Base-by-base conservation (phyloP, 352 stramenopile species). In the Elongisporangium senticosum region DNA sequence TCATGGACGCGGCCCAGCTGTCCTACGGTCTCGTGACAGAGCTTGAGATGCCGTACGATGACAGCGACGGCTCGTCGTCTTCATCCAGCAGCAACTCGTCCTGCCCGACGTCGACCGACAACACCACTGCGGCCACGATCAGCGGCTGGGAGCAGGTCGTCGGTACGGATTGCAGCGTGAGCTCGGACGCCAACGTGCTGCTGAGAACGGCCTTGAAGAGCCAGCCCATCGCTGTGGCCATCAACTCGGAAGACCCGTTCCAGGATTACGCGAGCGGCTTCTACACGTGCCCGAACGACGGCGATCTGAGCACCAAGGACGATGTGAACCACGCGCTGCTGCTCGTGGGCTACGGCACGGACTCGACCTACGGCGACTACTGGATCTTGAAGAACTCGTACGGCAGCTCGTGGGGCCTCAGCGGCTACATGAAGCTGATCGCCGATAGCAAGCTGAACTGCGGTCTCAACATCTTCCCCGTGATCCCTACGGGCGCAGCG, bases 381-480 rank as follows among this genome's bases (percentile, higher is more conserved):
- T 92, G 83, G 83, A 89, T 92, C 37, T 52, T 92, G 15, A 92
- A 92, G 56, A 92, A 92, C 59, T 92, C 83, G 40, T 92, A 92
- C 65, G 79, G 78, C 17, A 77, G 67, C 50, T 77, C 68, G 8
- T 92, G 83, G 83, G 83, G 83, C 21, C 69, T 74, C 14, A 78
- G 61, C 10, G 83, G 83, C 39, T 92, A 85, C 57, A 74, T 92
- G 60, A 76, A 81, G 51, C 65, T 92, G 37, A 26, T 87, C 3
- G 77, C 77, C 0, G 83, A 93, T 64, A 68, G 68, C 49, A 90
- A 88, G 55, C 61, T 83, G 22, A 93, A 93, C 64, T 93, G 83
- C 43, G 83, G 83, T 3, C 65, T 93, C 20, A 87, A 90, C 53
- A 80, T 93, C 14, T 93, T 90, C 58, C 83, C 83, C 1, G 80